Base-by-base conservation (phyloP, 768 basidiomycete genomes). In the Lentinula edodes region DNA sequence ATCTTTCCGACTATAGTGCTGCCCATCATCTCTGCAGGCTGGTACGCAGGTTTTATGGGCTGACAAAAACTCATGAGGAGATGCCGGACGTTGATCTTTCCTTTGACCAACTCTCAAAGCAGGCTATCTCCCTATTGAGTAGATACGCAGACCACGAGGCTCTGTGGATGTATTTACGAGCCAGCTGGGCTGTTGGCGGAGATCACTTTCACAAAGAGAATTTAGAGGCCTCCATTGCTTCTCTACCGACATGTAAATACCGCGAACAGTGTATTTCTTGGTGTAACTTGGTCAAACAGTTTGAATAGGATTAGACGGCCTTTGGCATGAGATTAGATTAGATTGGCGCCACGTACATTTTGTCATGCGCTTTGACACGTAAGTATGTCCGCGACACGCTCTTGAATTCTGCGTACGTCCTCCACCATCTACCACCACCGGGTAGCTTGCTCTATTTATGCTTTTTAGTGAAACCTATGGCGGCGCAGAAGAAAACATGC, bases 1-100 rank as follows among this genome's bases (percentile, higher is more conserved):
- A 90, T 66, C 74, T 88, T 35, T 85, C 85, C 28, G 89, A 91
- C 68, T 83, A 85, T 67, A 84, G 86, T 51, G 83, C 88, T 4
- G 76, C 84, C 43, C 81, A 89, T 63, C 83, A 82, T 62, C 69
- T 83, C 43, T 78, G 77, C 64, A 69, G 69, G 35, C 65, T 84
- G n/a, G 68, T 74, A 62, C 64, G 61, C n/a, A 66, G 69, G 13
- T 65, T 73, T 20, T 69, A 70, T 43, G 64, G 65, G 45, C 23
- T 52, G 45, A 43, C 52, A 13, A 50, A 38, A 18, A 20, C 58
- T 16, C 48, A 61, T 23, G 52, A 52, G 52, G 48, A n/a, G 53
- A 58, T 61, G 34, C 2, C 28, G 13, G 38, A 39, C 15, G 18
- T 52, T 12, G 38, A 60, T 35, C n/a, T 59, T 32, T 35, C 43